Evolutionary conservation across 1,284 basidiomycete genomes (phyloP).

Genomic region (Melanopsichium pennsylvanicum): DNA sequence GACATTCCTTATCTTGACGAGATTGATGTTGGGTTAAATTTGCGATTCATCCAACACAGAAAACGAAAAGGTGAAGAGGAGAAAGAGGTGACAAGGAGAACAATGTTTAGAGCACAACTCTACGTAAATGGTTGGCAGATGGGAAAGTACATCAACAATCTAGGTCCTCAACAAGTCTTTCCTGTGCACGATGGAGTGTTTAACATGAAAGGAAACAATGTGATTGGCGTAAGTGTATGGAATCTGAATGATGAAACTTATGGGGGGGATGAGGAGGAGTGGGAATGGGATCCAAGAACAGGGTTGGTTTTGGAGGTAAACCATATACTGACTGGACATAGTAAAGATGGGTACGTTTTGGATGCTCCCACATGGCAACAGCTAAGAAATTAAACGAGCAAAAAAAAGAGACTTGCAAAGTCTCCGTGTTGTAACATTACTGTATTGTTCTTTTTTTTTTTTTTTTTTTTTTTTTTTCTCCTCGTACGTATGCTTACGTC

Average conservation of each 20-base stretch:
- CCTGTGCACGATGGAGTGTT: conserved; percentile 45
- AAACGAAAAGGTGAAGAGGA: too few relatives aligned
- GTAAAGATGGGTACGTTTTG: conserved; percentile 28
- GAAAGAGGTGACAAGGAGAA: too few relatives aligned
- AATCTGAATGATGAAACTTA: conserved; percentile 7
- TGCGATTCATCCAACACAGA: too few relatives aligned
- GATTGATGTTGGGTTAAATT: too few relatives aligned
- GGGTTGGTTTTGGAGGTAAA: conserved; percentile 22
- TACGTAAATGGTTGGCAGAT: conserved; percentile 61
- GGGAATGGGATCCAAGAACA: conserved; percentile 21
- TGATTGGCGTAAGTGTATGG: conserved; percentile 44
- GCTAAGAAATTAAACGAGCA: conserved; percentile 10
- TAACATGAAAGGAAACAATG: conserved; percentile 28
- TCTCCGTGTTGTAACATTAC: too few relatives aligned
- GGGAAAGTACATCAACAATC: conserved; percentile 38
- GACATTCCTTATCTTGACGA: too few relatives aligned
- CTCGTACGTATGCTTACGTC: too few relatives aligned
- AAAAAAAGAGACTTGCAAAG: neutral
- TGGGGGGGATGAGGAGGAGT: conserved; percentile 9
- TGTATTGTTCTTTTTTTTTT: too few relatives aligned
- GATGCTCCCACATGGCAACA: conserved; percentile 24
- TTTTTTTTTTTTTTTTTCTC: too few relatives aligned
- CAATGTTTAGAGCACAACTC: conserved; percentile 34
- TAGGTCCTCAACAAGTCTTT: conserved; percentile 43
- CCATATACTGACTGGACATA: conserved; percentile 25